Evolutionary conservation across 495 filamentous ascomycete species (phyloP), one percentile per base, ranked within the genome.

Genomic region (Penicillium waksmanii): DNA sequence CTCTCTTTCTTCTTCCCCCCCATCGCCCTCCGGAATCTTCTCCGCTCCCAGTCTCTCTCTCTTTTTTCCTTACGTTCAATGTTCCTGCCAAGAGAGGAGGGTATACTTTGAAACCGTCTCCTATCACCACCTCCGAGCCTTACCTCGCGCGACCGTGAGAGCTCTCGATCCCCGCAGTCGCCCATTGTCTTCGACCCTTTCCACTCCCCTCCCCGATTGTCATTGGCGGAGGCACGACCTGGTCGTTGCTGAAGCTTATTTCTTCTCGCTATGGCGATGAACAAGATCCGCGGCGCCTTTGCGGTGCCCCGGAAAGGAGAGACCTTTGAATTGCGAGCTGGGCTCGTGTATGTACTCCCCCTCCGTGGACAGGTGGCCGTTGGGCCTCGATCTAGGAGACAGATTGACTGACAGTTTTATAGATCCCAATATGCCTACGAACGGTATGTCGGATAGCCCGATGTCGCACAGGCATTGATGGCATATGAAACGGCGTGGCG

Each of bases 371-470:
- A 59, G 55, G 53, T 66, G 51, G 51, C 50, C 48, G 38, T 44
- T 21, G 58, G 33, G 57, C 40, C 55, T 56, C 46, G 5, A 33
- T 8, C 31, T 57, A 56, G 25, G 33, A 57, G 0, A 33, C 13
- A 38, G 53, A 42, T 31, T 63, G 66, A 58, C 74, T 78, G 58
- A 77, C 70, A 13, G 18, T 40, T 36, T 21, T 15, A 54, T 54
- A 86, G 84, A 50, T 99, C 95, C 55, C 95, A 99, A 78, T 99
- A 98, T 88, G 95, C 96, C 57, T 97, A 96, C 75, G 95, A 99
- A 83, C 86, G 87, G 86, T 89, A 78, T 63, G 79, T 67, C 21
- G 13, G 33, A 47, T 61, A 15, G 18, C 48, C 13, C 17, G 3
- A 51, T 35, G 18, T 13, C 34, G 9, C 54, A 46, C 12, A 31